phyloP scores from a whole-genome alignment of 2,329 filamentous ascomycete genomes.

The Graphiopsis chlorocephala region DNA sequence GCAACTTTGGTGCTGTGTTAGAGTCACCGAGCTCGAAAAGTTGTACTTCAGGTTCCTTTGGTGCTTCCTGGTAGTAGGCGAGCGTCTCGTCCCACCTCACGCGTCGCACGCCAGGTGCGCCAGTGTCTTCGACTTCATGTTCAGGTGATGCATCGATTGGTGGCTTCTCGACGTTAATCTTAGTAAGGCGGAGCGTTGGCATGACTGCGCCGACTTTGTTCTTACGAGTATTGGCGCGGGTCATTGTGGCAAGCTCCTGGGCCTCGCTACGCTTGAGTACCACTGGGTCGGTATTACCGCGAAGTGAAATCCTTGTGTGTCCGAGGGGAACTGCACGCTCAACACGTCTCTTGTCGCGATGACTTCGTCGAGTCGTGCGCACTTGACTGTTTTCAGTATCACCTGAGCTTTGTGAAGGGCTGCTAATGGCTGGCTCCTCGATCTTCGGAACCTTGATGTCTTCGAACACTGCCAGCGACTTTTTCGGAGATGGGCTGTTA shows the following conservation, averaged over 20 bases:
- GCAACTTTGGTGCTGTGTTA: conserved; percentile 11
- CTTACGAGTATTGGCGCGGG: conserved; percentile 48
- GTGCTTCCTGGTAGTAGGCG: conserved; percentile 43
- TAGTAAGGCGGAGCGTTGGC: conserved; percentile 43
- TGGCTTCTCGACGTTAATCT: conserved; percentile 29
- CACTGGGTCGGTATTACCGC: conserved; percentile 40
- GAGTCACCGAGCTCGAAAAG: conserved; percentile 17
- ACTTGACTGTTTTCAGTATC: conserved; percentile 2
- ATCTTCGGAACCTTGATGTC: background rate
- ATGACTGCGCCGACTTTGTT: conserved; percentile 49
- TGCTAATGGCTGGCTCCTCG: background rate
- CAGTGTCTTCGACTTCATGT: conserved; percentile 12
- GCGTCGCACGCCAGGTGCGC: conserved; percentile 24
- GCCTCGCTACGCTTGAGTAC: conserved; percentile 50
- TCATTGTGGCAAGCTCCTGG: conserved; percentile 46
- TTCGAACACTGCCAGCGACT: conserved; percentile 13
- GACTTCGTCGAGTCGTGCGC: conserved; percentile 17
- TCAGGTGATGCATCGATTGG: conserved; percentile 13
- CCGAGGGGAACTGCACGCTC: conserved; percentile 12
- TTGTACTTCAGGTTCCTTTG: conserved; percentile 12
- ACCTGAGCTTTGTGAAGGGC: background rate
- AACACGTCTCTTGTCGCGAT: conserved; percentile 16
- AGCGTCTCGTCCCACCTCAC: conserved; percentile 49
- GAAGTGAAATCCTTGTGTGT: conserved; percentile 41
- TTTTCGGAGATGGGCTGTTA: conserved; percentile 44